A percentile compares a stretch with the other conserved stretches of the same genome.
Evolutionary conservation across 2,329 filamentous ascomycete genomes (phyloP).

Genomic region (Ciborinia camelliae): DNA sequence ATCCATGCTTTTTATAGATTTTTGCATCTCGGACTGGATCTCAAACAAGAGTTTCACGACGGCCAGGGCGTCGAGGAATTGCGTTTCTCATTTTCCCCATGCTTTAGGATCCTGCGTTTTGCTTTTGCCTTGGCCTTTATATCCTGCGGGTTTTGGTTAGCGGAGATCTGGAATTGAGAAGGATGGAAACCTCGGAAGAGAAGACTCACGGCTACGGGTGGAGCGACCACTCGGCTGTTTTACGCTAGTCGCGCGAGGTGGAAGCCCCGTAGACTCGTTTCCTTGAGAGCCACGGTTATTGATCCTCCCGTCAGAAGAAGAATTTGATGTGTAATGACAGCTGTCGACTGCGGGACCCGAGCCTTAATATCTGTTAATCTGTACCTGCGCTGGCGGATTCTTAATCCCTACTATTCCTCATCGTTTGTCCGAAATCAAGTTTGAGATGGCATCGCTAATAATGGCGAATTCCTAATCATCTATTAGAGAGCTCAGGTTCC

Average conservation of each 20-base stretch:
- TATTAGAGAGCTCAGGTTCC: neutral
- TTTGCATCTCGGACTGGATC: neutral
- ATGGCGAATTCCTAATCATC: neutral
- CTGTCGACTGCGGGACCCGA: neutral
- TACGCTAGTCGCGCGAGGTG: too few species aligned
- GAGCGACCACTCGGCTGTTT: neutral
- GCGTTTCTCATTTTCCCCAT: too few species aligned
- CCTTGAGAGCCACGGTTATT: neutral
- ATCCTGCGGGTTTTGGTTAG: neutral
- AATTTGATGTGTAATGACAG: neutral
- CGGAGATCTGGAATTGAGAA: neutral
- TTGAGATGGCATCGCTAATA: neutral
- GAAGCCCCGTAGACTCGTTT: too few species aligned
- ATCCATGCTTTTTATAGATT: neutral
- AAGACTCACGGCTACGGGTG: neutral
- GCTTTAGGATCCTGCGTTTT: neutral
- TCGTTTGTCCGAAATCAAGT: too few species aligned
- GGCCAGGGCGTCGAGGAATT: neutral
- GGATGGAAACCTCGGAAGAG: neutral
- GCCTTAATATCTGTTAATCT: neutral
- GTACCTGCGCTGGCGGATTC: too few species aligned
- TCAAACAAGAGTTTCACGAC: too few species aligned
- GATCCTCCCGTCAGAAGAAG: neutral
- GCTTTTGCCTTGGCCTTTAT: neutral
- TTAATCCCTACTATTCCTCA: too few species aligned